These are phyloP conservation scores for Pseudopithomyces maydicus DNA, from an alignment of 2,329 filamentous ascomycete genomes.

Conservation along the genomic window DNA sequence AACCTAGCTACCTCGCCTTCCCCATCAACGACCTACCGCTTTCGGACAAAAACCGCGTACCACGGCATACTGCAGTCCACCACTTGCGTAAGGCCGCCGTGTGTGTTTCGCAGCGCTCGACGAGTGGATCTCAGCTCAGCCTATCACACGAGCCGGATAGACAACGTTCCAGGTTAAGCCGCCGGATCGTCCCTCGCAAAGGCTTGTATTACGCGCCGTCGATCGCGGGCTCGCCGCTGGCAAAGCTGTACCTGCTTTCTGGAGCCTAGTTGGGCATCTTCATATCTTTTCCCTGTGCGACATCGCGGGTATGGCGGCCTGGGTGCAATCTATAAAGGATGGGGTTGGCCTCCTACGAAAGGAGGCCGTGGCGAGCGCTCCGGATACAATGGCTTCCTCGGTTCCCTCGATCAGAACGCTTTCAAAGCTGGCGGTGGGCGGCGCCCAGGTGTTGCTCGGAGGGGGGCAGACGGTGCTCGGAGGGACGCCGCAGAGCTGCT, in stretches of 20 bases:
- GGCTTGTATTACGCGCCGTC: neutral
- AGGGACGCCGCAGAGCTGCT: conserved; percentile 33
- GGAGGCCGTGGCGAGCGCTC: conserved; percentile 8
- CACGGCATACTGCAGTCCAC: neutral
- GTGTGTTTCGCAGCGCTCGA: neutral
- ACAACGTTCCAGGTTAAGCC: neutral
- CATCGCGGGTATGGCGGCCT: conserved; percentile 1
- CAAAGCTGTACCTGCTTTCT: conserved; percentile 7
- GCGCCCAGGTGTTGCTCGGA: conserved; percentile 40
- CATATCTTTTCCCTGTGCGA: neutral
- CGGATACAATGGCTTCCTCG: conserved; percentile 29
- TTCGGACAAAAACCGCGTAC: conserved; percentile 8
- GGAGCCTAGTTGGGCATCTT: conserved; percentile 6
- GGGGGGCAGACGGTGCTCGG: conserved; percentile 32
- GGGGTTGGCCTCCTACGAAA: neutral
- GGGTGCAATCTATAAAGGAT: conserved; percentile 8
- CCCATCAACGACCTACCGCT: conserved; percentile 8
- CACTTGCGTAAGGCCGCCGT: neutral
- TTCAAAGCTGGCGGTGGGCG: conserved; percentile 43
- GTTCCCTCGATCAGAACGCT: conserved; percentile 43
- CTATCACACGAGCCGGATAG: conserved; percentile 1
- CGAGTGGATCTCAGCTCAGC: neutral
- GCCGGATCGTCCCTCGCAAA: conserved; percentile 1
- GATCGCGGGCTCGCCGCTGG: neutral
- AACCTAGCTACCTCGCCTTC: conserved; percentile 11